phyloP scores from a whole-genome alignment of 257 asterid species.

The Solanum virginianum region DNA sequence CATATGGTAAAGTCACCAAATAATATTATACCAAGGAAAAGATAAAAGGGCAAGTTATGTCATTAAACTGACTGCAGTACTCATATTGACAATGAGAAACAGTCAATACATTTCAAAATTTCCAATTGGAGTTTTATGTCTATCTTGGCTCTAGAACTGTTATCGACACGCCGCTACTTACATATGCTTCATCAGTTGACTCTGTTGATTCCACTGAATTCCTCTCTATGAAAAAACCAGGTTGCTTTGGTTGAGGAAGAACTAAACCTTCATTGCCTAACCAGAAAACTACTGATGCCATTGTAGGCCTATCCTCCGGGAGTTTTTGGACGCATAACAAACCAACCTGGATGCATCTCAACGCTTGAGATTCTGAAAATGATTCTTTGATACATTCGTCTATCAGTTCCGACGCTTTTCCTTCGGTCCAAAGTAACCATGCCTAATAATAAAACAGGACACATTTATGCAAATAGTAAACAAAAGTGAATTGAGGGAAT shows the following conservation, averaged over 20 bases:
- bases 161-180: not conserved
- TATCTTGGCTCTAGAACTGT: not conserved
- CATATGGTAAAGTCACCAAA: not conserved
- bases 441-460: not conserved
- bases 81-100: not conserved
- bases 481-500: not conserved
- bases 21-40: not conserved
- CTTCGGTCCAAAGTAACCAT: slow-evolving; percentile 4
- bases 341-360: slow-evolving; percentile 8
- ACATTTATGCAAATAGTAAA: not conserved
- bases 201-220: not conserved
- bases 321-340: slow-evolving; percentile 7
- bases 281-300: slow-evolving; percentile 7
- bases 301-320: slow-evolving; percentile 11
- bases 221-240: slow-evolving; percentile 5
- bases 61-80: not conserved
- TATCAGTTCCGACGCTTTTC: not conserved
- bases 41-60: not conserved
- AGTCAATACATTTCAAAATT: not conserved
- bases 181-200: not conserved
- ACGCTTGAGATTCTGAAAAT: not conserved
- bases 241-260: slow-evolving; percentile 10
- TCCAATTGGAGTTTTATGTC: not conserved
- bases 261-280: not conserved
- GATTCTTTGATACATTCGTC: not conserved